Evolutionary conservation across 768 basidiomycete species (phyloP), one percentile per base, ranked within the genome.

Genomic region (Rhizopogon sp.): DNA sequence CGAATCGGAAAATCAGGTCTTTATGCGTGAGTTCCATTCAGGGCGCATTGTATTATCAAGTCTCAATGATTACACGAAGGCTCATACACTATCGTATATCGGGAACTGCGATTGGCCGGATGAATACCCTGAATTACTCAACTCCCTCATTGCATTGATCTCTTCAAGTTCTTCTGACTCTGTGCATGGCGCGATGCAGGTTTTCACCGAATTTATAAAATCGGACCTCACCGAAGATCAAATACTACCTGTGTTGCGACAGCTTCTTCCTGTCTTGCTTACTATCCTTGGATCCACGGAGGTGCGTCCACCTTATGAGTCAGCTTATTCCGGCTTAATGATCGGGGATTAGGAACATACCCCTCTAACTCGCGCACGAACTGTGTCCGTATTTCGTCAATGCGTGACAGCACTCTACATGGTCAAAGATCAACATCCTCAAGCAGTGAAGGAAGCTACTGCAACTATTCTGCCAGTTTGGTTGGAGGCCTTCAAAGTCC

Each of bases 21-120:
- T 76, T 88, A 43, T 87, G 84, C 62, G 93, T 95, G 62, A 58
- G 90, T 75, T 14, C n/a, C 13, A 17, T 33, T 17, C 17, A 11
- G 3, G n/a, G 52, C 22, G 14, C 42, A 47, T 20, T n/a, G 29
- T 20, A 8, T n/a, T 10, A 25, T 29, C 8, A 5, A 39, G 39
- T 54, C 55, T 72, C 54, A 70, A 22, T 50, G 11, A 53, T 41
- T 29, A 49, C 39, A 20, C 44, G 6, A 64, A 96, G 92, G 96
- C 95, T 3, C 89, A 87, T 61, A 87, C 88, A 3, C 72, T 98
- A 22, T 96, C 96, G 11, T 83, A 83, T 1, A 88, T 98, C 56
- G 93, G 96, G 29, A 86, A 86, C 59, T 87, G 84, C 60, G 94
- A 98, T 73, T 98, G 93, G 92, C 96, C 95, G 8, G 94, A 97